A percentile compares a stretch with the other conserved stretches of the same genome.
phyloP scores from a whole-genome alignment of 2,329 filamentous ascomycete genomes.

The Sporothrix humicola region DNA sequence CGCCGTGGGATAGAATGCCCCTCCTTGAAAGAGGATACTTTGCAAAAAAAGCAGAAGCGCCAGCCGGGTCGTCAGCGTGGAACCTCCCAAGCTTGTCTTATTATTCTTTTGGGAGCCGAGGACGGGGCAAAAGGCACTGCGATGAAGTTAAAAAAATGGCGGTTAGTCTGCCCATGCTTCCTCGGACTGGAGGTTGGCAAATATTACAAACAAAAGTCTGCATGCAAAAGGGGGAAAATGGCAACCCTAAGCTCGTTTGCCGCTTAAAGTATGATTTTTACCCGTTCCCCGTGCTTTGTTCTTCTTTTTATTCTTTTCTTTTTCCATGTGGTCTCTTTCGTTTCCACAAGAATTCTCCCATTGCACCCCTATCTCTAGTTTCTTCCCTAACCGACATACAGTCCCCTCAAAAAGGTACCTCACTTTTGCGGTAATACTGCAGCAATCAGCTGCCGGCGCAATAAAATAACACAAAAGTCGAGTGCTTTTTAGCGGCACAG shows the following conservation, averaged over 20 bases:
- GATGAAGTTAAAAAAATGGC: neutral
- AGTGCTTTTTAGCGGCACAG: slow-evolving; percentile 18
- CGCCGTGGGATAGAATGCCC: neutral
- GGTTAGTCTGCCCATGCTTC: neutral
- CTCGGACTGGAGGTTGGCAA: neutral
- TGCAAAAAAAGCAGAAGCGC: neutral
- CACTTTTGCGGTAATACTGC: slow-evolving; percentile 8
- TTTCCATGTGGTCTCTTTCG: neutral
- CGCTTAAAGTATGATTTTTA: slow-evolving; percentile 3
- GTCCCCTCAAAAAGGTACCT: neutral
- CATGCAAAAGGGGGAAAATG: neutral
- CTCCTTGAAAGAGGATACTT: neutral
- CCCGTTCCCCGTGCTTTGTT: neutral
- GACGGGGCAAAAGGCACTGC: neutral
- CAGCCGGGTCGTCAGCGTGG: neutral
- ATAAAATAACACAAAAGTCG: neutral
- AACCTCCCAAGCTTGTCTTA: neutral
- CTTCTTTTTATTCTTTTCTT: neutral
- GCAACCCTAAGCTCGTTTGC: neutral
- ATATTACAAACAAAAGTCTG: neutral
- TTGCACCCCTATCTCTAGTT: neutral
- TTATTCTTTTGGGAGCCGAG: slow-evolving; percentile 1
- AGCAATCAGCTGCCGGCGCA: slow-evolving; percentile 18
- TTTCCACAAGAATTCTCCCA: slow-evolving; percentile 1
- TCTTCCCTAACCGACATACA: slow-evolving; percentile 6